These are phyloP conservation scores for Talaromyces wortmannii DNA, from an alignment of 495 filamentous ascomycete species.

Conservation along the genomic window DNA sequence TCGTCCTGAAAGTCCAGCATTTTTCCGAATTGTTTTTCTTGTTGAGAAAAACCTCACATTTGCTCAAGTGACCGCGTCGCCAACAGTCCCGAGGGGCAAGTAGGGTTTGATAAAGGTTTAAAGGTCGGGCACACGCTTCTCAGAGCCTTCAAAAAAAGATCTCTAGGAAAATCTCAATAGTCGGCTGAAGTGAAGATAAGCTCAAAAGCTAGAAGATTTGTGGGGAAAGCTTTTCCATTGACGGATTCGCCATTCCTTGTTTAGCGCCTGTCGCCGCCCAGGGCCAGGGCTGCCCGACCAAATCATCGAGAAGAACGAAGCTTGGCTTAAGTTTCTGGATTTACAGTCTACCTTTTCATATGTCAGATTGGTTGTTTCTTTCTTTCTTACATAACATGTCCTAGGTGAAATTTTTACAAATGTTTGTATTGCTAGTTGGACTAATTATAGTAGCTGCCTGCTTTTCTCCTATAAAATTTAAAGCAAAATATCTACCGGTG, in stretches of 20 bases:
- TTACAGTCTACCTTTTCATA: too few species aligned
- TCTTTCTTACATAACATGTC: too few species aligned
- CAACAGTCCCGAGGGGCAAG: too few species aligned
- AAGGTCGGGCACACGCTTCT: not conserved
- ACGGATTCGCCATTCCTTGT: not conserved
- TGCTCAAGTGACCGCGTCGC: too few species aligned
- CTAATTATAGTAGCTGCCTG: too few species aligned
- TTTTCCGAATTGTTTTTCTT: not conserved
- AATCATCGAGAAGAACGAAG: not conserved
- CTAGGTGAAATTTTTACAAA: too few species aligned
- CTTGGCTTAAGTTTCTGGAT: not conserved
- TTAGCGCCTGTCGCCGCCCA: not conserved
- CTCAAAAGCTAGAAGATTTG: not conserved
- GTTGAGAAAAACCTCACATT: too few species aligned
- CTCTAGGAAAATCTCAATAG: not conserved
- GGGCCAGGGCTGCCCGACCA: not conserved
- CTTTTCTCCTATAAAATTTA: too few species aligned
- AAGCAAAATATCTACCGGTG: too few species aligned
- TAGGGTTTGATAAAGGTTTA: not conserved
- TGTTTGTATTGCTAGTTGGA: too few species aligned
- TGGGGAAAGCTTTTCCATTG: not conserved
- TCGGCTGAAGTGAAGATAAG: slow-evolving; percentile 1
- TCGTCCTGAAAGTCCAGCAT: slow-evolving; percentile 56
- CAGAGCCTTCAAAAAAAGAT: not conserved
- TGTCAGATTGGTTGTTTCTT: too few species aligned